phyloP scores from a whole-genome alignment of 2,329 filamentous ascomycete genomes.

The Alternaria hordeiaustralica region DNA sequence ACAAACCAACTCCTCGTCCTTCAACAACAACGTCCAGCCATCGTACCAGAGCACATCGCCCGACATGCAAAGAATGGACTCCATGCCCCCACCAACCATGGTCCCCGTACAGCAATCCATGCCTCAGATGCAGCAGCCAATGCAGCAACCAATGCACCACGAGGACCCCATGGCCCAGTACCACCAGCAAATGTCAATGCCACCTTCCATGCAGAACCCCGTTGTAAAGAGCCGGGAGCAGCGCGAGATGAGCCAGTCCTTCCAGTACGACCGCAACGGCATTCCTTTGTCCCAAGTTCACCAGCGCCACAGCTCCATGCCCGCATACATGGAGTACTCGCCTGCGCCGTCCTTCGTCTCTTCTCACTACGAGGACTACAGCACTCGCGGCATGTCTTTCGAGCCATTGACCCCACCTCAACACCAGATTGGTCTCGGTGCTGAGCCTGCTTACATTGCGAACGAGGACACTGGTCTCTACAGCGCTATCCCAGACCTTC shows the following conservation, averaged over 20 bases:
- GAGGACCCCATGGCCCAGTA: constrained; percentile 75
- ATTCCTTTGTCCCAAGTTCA: constrained; percentile 82
- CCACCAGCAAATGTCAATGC: constrained; percentile 74
- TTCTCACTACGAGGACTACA: constrained; percentile 98
- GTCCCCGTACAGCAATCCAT: constrained; percentile 58
- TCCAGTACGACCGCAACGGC: constrained; percentile 92
- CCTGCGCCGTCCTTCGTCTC: constrained; percentile 97
- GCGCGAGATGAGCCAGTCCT: constrained; percentile 73
- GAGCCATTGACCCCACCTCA: constrained; percentile 97
- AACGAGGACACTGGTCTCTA: constrained; percentile 98
- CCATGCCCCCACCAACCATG: constrained; percentile 91
- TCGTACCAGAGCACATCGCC: constrained; percentile 87
- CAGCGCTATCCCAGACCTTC: constrained; percentile 89
- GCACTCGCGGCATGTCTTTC: constrained; percentile 92
- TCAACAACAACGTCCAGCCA: constrained; percentile 70
- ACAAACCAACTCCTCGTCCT: constrained; percentile 97
- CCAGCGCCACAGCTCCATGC: constrained; percentile 98
- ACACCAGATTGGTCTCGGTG: constrained; percentile 78
- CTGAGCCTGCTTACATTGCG: constrained; percentile 95
- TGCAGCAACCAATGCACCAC: constrained; percentile 62
- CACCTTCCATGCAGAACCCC: constrained; percentile 72
- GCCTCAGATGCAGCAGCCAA: constrained; percentile 53
- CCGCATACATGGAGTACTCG: constrained; percentile 96
- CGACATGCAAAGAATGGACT: constrained; percentile 86
- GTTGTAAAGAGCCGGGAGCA: constrained; percentile 86